These are phyloP conservation scores for Tetradesmus lagerheimii DNA, from an alignment of 139 green algal genomes.

Conservation along the genomic window DNA sequence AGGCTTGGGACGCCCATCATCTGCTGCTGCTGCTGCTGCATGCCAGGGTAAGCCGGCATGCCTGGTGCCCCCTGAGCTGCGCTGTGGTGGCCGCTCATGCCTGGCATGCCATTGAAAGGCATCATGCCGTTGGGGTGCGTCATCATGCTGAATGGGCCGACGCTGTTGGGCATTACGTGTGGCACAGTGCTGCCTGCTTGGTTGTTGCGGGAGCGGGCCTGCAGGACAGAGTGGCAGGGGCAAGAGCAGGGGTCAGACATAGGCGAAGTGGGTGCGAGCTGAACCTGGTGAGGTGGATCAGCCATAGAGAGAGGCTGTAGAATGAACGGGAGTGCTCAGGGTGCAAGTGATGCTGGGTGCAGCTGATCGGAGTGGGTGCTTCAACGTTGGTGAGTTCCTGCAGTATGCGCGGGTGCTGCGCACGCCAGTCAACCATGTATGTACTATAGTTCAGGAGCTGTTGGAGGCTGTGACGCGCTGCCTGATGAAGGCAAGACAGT, in stretches of 20 bases:
- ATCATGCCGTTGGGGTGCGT: neutral
- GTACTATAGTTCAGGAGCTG: neutral
- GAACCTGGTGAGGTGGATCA: too few species aligned
- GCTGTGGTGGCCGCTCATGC: neutral
- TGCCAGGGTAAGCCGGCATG: neutral
- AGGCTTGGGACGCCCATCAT: neutral
- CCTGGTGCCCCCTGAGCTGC: neutral
- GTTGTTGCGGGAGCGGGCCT: neutral
- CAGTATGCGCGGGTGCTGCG: neutral
- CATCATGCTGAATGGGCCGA: neutral
- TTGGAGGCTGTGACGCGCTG: neutral
- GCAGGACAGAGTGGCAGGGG: neutral
- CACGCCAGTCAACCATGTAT: neutral
- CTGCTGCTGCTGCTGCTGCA: slow-evolving; percentile 7
- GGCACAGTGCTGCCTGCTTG: neutral
- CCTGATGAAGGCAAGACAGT: neutral
- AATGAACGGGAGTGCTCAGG: neutral
- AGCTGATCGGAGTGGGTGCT: neutral
- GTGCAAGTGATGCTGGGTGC: neutral
- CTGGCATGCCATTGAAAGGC: neutral
- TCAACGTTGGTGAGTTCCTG: neutral
- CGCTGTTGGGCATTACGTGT: neutral
- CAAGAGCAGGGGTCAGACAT: neutral
- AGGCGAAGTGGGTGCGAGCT: too few species aligned
- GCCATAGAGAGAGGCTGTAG: too few species aligned